Evolutionary conservation across 805 yeast species (phyloP), one percentile per base, ranked within the genome.

Genomic region (Saturnispora kantuleensis): DNA sequence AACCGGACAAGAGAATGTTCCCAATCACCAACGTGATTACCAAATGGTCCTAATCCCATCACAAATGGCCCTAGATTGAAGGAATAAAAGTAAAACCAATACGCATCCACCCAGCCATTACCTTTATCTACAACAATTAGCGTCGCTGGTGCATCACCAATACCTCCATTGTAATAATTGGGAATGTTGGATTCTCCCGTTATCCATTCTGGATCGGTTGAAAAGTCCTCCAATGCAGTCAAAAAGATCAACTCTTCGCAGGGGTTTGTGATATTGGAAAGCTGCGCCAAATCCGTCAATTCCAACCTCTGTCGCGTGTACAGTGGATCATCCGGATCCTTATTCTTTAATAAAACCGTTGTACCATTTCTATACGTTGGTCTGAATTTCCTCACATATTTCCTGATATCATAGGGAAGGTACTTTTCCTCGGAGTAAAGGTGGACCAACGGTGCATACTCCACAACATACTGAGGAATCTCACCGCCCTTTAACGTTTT

Each of bases 1-100:
- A 86, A 90, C 21, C 98, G 69, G 11, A 88, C 90, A 31, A 90
- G 65, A 1, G 94, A 79, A 61, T 90, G 98, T 55, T 90, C 98
- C 98, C 98, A 90, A 66, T 90, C 98, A 6, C 97, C 98, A 31
- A 93, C 79, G 58, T 90, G 98, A 59, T 90, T 84, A 0, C 98
- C 98, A 68, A 83, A 93, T 0, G 98, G 98, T 0, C 98, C 98
- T 32, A 76, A 74, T 3, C 97, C 97, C 97, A 90, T 88, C 9
- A 90, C 97, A 64, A 81, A 90, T 0, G 98, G 97, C 0, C 98
- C 98, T 51, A 85, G 68, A 59, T 90, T 90, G 68, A 90, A 90
- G 2, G 95, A 82, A 59, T 93, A 90, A 58, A 90, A 90, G 58
- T 86, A 89, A 61, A 90, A 93, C 97, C 97, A 90, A 59, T 76